Evolutionary conservation across 257 asterid species (phyloP).

Genomic region (Thymus mandschuricus): DNA sequence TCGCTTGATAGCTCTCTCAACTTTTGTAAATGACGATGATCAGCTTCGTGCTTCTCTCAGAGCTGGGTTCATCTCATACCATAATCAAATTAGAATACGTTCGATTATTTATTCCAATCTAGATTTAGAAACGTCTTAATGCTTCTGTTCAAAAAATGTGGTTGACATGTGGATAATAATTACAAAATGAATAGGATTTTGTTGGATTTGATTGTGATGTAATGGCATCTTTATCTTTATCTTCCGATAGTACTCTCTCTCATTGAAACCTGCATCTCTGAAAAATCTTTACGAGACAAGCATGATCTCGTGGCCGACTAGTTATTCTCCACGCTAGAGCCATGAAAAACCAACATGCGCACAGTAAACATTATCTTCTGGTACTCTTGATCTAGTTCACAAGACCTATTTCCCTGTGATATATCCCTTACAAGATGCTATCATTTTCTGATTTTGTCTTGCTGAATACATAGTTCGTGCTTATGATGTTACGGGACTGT

Average conservation of each 20-base stretch:
- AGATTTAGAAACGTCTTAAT: no score
- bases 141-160: not conserved
- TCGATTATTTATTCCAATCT: no score
- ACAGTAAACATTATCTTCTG: not conserved
- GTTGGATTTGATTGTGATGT: not conserved
- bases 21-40: no score
- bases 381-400: conserved; percentile 1
- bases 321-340: not conserved
- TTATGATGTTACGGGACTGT: not conserved
- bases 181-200: not conserved
- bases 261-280: not conserved
- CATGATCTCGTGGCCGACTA: not conserved
- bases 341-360: not conserved
- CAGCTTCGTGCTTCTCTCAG: no score
- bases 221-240: not conserved
- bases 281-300: not conserved
- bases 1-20: no score
- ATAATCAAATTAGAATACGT: no score
- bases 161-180: not conserved
- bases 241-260: conserved; percentile 7
- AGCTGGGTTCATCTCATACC: no score
- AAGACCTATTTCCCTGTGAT: not conserved
- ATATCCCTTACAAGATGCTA: not conserved
- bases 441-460: not conserved
- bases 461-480: not conserved